phyloP scores from a whole-genome alignment of 2,329 filamentous ascomycete genomes.

The Magnaporthiopsis rhizophila region DNA sequence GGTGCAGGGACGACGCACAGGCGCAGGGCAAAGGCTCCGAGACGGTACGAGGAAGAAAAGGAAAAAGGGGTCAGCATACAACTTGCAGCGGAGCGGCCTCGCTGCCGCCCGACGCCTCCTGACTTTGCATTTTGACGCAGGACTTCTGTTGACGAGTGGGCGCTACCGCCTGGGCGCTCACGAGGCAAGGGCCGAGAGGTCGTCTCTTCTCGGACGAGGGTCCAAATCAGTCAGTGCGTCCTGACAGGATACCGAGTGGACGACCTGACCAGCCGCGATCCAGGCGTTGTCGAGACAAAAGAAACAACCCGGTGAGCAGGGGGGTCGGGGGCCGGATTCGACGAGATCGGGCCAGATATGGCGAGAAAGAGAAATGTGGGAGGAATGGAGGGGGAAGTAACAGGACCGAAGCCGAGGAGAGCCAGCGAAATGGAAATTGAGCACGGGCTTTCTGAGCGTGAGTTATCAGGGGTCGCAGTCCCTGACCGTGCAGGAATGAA shows the following conservation, averaged over 20 bases:
- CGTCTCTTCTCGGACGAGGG: background rate
- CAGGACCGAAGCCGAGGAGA: background rate
- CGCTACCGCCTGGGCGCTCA: conserved; percentile 7
- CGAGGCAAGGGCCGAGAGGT: background rate
- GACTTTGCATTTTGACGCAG: conserved; percentile 5
- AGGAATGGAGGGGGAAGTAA: background rate
- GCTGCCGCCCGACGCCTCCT: conserved; percentile 2
- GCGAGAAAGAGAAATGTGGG: background rate
- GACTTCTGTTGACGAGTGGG: conserved; percentile 3
- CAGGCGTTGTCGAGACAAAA: background rate
- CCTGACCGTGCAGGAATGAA: background rate
- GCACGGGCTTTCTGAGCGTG: background rate
- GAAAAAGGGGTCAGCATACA: background rate
- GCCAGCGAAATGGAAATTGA: background rate
- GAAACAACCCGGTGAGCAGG: background rate
- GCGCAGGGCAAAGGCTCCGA: background rate
- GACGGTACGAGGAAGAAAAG: conserved; percentile 2
- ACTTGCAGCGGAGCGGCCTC: conserved; percentile 6
- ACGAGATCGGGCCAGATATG: background rate
- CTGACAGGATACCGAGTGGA: background rate
- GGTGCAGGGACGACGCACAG: background rate
- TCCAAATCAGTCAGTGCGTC: background rate
- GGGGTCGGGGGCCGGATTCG: background rate
- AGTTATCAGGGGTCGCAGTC: background rate
- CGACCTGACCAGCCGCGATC: background rate